phyloP scores from a whole-genome alignment of 495 filamentous ascomycete genomes.

The Penicillium odoratum region DNA sequence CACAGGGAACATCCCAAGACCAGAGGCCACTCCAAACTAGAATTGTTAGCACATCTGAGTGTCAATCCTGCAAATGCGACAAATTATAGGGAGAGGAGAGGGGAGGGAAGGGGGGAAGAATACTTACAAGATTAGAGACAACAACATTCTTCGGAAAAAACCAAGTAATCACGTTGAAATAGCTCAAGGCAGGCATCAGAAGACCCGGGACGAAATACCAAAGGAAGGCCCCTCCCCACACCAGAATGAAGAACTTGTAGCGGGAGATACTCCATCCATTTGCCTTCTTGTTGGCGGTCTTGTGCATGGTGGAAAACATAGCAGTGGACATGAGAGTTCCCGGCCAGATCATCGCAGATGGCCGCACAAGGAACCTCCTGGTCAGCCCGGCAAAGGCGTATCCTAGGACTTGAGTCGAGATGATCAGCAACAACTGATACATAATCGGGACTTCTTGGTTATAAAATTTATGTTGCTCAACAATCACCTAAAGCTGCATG shows the following conservation, averaged over 20 bases:
- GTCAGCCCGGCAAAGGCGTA: conserved; percentile 82
- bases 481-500: conserved; percentile 48
- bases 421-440: conserved; percentile 79
- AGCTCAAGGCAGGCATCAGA: conserved; percentile 81
- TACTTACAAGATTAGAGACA: conserved; percentile 25
- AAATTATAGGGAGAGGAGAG: not conserved
- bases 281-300: conserved; percentile 73
- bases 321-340: conserved; percentile 81
- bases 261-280: conserved; percentile 81
- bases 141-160: conserved; percentile 79
- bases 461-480: conserved; percentile 86
- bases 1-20: conserved; percentile 78
- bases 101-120: not conserved
- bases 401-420: conserved; percentile 82
- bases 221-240: conserved; percentile 61
- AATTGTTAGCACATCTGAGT: conserved; percentile 1
- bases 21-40: conserved; percentile 76
- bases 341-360: conserved; percentile 67
- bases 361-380: conserved; percentile 68
- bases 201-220: conserved; percentile 85
- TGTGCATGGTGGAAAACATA: conserved; percentile 85
- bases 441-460: conserved; percentile 69
- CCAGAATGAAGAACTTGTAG: conserved; percentile 76
- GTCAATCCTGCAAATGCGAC: not conserved
- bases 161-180: conserved; percentile 88